Percentiles rank a stretch among this genome's conserved stretches.
These are phyloP conservation scores for Pythium oligandrum DNA, from an alignment of 352 stramenopile species.

Conservation along the genomic window DNA sequence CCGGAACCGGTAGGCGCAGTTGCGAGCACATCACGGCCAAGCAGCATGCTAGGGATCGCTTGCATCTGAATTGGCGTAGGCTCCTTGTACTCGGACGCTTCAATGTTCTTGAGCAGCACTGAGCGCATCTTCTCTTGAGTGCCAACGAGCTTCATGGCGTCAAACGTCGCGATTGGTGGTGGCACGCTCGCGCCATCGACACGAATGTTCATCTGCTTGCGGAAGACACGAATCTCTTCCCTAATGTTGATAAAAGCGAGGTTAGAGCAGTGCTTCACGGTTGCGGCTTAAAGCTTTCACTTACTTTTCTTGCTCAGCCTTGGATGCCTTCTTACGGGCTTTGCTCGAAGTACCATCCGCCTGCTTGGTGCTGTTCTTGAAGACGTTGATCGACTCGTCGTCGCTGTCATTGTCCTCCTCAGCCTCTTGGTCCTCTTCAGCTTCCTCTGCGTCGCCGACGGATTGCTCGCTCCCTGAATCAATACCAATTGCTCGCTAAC, in stretches of 20 bases:
- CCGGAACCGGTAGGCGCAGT: conserved; percentile 96
- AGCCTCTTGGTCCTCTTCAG: conserved; percentile 16
- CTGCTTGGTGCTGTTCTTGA: conserved; percentile 34
- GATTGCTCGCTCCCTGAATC: conserved; percentile 3
- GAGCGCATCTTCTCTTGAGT: conserved; percentile 45
- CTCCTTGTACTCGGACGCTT: conserved; percentile 94
- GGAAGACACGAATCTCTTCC: conserved; percentile 55
- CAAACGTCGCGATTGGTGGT: conserved; percentile 72
- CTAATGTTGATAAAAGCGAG: conserved; percentile 10
- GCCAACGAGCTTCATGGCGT: conserved; percentile 51
- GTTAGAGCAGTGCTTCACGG: neutral
- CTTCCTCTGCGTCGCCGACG: conserved; percentile 18
- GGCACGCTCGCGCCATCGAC: conserved; percentile 63
- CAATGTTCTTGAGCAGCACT: conserved; percentile 78
- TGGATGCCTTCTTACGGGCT: conserved; percentile 24
- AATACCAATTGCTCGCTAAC: no score
- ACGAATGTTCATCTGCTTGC: conserved; percentile 76
- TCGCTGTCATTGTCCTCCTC: conserved; percentile 22
- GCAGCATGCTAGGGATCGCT: conserved; percentile 87
- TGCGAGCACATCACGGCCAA: conserved; percentile 92
- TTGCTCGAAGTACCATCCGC: conserved; percentile 9
- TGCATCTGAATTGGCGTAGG: conserved; percentile 99
- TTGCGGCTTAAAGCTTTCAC: conserved; percentile 1
- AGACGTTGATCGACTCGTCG: conserved; percentile 39
- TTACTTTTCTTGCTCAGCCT: conserved; percentile 26